phyloP scores from a whole-genome alignment of 2,329 filamentous ascomycete species.

The Venturia effusa region DNA sequence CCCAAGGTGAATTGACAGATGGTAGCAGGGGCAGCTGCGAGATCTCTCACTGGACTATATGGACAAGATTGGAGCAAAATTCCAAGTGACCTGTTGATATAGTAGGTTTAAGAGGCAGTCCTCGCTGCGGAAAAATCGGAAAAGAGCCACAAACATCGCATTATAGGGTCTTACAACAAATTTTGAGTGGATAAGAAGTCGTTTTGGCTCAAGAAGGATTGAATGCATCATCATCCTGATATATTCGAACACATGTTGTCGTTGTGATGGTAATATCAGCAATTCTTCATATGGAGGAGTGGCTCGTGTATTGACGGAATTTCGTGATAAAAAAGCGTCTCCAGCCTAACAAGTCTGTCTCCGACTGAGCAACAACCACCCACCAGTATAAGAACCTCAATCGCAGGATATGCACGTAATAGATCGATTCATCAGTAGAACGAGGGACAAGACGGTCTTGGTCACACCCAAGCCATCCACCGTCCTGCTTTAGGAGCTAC shows the following conservation, averaged over 20 bases:
- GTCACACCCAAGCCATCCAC: too few relatives aligned
- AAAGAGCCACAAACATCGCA: background rate
- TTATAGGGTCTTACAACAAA: background rate
- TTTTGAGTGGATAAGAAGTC: background rate
- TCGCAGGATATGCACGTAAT: too few relatives aligned
- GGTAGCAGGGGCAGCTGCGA: background rate
- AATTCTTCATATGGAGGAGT: background rate
- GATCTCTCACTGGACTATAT: background rate
- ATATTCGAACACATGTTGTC: background rate
- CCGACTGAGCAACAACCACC: too few relatives aligned
- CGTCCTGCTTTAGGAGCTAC: too few relatives aligned
- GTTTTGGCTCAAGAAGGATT: background rate
- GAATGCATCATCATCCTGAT: background rate
- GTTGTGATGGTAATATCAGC: background rate
- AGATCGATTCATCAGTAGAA: too few relatives aligned
- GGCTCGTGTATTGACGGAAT: background rate
- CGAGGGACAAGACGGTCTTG: too few relatives aligned
- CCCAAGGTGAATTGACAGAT: background rate
- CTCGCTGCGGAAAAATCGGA: background rate
- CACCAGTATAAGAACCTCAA: too few relatives aligned
- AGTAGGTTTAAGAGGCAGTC: background rate
- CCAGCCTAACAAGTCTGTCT: background rate
- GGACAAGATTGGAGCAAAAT: background rate
- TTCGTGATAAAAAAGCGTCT: background rate
- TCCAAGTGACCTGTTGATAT: background rate